phyloP scores from a whole-genome alignment of 768 basidiomycete species.

The Russula compacta region DNA sequence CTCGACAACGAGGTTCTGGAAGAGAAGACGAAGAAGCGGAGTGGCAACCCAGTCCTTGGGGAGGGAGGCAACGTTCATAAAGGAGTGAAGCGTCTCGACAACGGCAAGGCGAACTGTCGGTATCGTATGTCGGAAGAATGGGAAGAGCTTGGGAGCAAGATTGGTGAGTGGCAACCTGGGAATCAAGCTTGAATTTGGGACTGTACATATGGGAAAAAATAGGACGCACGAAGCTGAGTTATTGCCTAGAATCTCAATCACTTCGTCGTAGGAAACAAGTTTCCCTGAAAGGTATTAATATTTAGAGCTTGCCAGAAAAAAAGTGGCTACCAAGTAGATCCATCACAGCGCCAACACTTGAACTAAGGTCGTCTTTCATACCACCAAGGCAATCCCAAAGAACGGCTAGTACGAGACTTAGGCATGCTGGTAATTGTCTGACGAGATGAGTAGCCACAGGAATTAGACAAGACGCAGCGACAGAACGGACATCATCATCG shows the following conservation, averaged over 20 bases:
- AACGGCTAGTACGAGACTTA: conserved; percentile 68
- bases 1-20: conserved; percentile 91
- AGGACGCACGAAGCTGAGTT: conserved; percentile 60
- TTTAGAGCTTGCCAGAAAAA: neutral
- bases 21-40: conserved; percentile 73
- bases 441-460: conserved; percentile 85
- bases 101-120: conserved; percentile 87
- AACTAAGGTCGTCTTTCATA: conserved; percentile 95
- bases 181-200: neutral
- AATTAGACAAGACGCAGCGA: conserved; percentile 84
- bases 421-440: conserved; percentile 56
- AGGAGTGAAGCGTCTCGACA: conserved; percentile 77
- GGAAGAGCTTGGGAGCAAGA: conserved; percentile 81
- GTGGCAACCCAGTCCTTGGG: conserved; percentile 73
- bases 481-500: conserved; percentile 94
- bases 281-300: conserved; percentile 43
- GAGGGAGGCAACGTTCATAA: conserved; percentile 70
- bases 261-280: conserved; percentile 68
- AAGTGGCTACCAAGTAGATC: conserved; percentile 70
- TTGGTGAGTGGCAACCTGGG: conserved; percentile 68
- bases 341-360: conserved; percentile 96
- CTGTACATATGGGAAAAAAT: neutral
- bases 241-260: conserved; percentile 67
- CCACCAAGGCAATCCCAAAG: conserved; percentile 86
- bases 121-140: conserved; percentile 97